These are phyloP conservation scores for Parascedosporium putredinis DNA, from an alignment of 2,329 filamentous ascomycete species.

Conservation along the genomic window DNA sequence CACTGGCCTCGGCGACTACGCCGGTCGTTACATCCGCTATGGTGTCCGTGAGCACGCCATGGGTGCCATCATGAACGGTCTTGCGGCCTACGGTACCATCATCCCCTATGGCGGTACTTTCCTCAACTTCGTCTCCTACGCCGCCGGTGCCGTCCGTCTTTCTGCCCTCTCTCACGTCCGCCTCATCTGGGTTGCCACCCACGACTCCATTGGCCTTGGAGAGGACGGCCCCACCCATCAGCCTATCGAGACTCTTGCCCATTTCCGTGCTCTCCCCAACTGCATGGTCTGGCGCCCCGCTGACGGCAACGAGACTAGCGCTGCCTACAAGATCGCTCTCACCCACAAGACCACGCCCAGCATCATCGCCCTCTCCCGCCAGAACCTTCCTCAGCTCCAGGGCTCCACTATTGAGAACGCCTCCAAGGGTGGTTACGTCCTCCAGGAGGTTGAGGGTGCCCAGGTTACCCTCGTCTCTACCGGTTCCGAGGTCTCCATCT, in stretches of 20 bases:
- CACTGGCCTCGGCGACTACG: constrained; percentile 77
- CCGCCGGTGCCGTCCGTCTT: constrained; percentile 86
- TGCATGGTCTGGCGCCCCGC: constrained; percentile 99
- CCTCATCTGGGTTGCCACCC: constrained; percentile 89
- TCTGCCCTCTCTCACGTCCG: constrained; percentile 86
- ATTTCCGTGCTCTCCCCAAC: constrained; percentile 98
- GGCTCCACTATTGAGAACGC: constrained; percentile 81
- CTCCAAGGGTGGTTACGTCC: constrained; percentile 91
- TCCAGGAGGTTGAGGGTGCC: constrained; percentile 73
- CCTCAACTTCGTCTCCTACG: constrained; percentile 99
- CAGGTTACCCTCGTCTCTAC: constrained; percentile 86
- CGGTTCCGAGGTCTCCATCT: constrained; percentile 91
- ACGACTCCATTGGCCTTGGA: constrained; percentile 98
- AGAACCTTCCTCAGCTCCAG: constrained; percentile 97
- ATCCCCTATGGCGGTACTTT: constrained; percentile 94
- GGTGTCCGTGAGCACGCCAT: constrained; percentile 89
- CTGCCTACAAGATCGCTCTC: constrained; percentile 91
- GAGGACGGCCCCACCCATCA: constrained; percentile 98
- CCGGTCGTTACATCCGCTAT: constrained; percentile 85
- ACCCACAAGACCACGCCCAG: constrained; percentile 83
- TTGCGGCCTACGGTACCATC: constrained; percentile 89
- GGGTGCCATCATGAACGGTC: constrained; percentile 90
- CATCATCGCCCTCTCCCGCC: constrained; percentile 89
- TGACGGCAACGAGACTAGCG: constrained; percentile 96
- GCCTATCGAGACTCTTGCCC: constrained; percentile 94